phyloP scores from a whole-genome alignment of 2,329 filamentous ascomycete species.

The Aspergillus aculeatinus region DNA sequence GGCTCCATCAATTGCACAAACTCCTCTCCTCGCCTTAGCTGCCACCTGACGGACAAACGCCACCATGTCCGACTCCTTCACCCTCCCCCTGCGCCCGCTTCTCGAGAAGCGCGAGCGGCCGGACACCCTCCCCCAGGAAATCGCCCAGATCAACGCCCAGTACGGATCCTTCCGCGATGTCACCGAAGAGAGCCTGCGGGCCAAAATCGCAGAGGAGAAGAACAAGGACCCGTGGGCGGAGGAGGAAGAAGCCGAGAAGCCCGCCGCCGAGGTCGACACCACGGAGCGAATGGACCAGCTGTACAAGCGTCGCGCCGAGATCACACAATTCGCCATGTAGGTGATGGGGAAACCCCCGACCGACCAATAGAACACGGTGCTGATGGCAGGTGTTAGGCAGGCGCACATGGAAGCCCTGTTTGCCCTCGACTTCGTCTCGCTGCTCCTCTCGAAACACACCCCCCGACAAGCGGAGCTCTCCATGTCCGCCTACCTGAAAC shows the following conservation, averaged over 20 bases:
- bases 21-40: not conserved
- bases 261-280: slow-evolving; percentile 33
- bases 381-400: slow-evolving; percentile 31
- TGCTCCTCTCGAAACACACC: slow-evolving; percentile 78
- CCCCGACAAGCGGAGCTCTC: slow-evolving; percentile 68
- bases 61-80: slow-evolving; percentile 43
- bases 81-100: slow-evolving; percentile 63
- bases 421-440: slow-evolving; percentile 77
- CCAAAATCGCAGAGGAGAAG: slow-evolving; percentile 60
- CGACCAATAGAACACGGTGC: slow-evolving; percentile 4
- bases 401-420: slow-evolving; percentile 55
- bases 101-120: slow-evolving; percentile 48
- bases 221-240: slow-evolving; percentile 51
- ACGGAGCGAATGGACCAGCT: slow-evolving; percentile 43
- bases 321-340: slow-evolving; percentile 45
- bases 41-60: not conserved
- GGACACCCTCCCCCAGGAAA: slow-evolving; percentile 68
- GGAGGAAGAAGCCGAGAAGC: slow-evolving; percentile 41
- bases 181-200: slow-evolving; percentile 68
- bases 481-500: slow-evolving; percentile 68
- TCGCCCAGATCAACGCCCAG: slow-evolving; percentile 74
- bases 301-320: slow-evolving; percentile 47
- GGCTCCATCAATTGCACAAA: not conserved
- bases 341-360: slow-evolving; percentile 11
- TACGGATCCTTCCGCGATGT: slow-evolving; percentile 80